Evolutionary conservation across 1,139 yeast species (phyloP), one percentile per base, ranked within the genome.

Genomic region (Debaryomycetaceae sp.): DNA sequence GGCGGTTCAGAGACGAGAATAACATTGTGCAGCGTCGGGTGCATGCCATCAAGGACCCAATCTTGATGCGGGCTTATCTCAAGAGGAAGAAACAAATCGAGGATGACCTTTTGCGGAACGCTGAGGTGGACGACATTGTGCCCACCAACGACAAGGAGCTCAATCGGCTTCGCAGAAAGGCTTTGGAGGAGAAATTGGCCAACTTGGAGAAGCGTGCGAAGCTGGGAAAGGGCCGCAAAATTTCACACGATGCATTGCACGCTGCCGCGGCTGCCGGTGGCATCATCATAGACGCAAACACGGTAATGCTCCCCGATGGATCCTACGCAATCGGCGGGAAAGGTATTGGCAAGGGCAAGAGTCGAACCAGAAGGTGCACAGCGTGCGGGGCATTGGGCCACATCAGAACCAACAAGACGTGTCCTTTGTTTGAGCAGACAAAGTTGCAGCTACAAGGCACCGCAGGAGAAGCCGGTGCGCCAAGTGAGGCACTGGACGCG

Each of bases 321-420:
- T 55, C 68, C n/a, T 60, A 56, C 38, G 70, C 71, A 3, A 53
- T 71, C 30, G 72, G 75, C 22, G 82, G 81, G 10, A 76, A 74
- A 42, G 84, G 83, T 24, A 73, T 75, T 30, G 84, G 86, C 11
- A 81, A 80, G 48, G 83, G 83, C 6, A 85, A 84, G 50, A 78
- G 88, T 34, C 84, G 84, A 2, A 80, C 84, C 5, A 68, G 97
- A 51, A 74, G 86, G 48, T 91, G 97, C 61, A 88, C 94, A 4
- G 83, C 94, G 2, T 91, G 97, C 68, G 97, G 97, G 17, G 94
- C 91, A 3, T 72, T 83, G 45, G 98, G 97, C 0, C 98, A 91
- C 54, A 91, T 89, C 41, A 71, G 94, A 49, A 89, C 97, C 7
- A 88, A 86, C 54, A 82, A 82, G 51, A 62, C 85, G 1, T 89